Evolutionary conservation across 176 grass and related monocot genomes (phyloP), one percentile per base, ranked within the genome.

Genomic region (Chrysopogon serrulatus): DNA sequence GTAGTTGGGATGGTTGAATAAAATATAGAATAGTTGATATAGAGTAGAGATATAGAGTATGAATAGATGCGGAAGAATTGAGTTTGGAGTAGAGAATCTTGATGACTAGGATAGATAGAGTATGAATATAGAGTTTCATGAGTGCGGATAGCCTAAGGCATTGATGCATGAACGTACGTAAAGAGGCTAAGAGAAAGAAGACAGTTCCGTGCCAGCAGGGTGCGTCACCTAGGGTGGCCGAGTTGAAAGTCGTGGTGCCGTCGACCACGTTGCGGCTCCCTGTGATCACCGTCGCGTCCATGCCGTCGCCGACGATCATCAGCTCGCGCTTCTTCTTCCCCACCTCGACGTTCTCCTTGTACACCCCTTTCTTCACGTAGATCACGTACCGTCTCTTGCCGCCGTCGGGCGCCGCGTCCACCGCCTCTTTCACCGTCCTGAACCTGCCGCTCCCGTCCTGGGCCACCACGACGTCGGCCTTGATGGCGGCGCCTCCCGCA

Each of bases 231-330:
- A 93, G 78, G 7, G 88, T 93, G 56, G 85, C 85, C 10, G 91
- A 90, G 62, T 82, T 82, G 77, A 87, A 90, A 28, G 91, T 93
- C 6, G 88, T 93, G 84, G 73, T 11, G 59, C 91, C 91, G 26
- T 87, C 91, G 68, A 85, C 71, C 10, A 87, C 84, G 81, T 90
- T 93, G 67, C 69, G 73, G 91, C 77, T 87, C 51, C 91, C 91
- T 21, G 88, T 87, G 81, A 93, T 85, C 65, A 88, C 84, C 65
- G 91, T 93, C 17, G 81, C 65, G n/a, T 90, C 76, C 87, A 85
- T 85, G 61, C 91, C 91, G 79, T 93, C 91, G 9, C 91, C 91
- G 17, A 88, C 68, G 66, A 93, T 81, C 82, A 90, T 87, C 82
- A 93, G 82, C 45, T 86, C 83, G 27, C 69, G 83, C 78, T 88